Evolutionary conservation across 768 basidiomycete species (phyloP).

Genomic region (Pisolithus orientalis): DNA sequence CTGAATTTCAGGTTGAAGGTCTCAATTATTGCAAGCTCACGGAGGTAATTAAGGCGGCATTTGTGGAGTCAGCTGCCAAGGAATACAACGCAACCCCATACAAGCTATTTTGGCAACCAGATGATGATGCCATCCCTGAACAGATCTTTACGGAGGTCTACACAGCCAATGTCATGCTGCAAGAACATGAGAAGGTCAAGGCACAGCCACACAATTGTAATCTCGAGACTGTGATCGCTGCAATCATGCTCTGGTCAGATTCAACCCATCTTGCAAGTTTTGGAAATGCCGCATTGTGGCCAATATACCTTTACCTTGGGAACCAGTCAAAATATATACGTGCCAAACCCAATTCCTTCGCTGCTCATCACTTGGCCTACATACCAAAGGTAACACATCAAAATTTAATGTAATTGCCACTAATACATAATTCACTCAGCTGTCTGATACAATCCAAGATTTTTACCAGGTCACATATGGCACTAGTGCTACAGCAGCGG

Average conservation of each 20-base stretch:
- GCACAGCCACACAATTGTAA: background rate
- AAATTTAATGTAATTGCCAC: background rate
- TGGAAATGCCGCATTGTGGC: constrained; percentile 8
- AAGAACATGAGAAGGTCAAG: background rate
- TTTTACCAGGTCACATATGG: constrained; percentile 3
- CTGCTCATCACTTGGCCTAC: constrained; percentile 17
- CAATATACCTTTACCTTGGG: constrained; percentile 9
- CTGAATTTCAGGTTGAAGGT: background rate
- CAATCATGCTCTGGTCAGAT: constrained; percentile 20
- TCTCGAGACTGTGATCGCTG: constrained; percentile 10
- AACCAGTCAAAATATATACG: constrained; percentile 12
- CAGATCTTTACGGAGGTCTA: background rate
- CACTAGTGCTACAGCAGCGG: background rate
- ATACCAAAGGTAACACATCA: constrained; percentile 7
- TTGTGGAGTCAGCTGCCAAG: background rate
- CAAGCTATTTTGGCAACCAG: constrained; percentile 1
- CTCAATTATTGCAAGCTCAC: background rate
- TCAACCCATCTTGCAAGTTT: constrained; percentile 8
- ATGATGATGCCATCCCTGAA: background rate
- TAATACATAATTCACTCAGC: background rate
- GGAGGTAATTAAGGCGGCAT: background rate
- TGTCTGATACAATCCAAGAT: constrained; percentile 10
- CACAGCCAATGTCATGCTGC: background rate
- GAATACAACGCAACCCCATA: background rate
- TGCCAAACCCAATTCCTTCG: constrained; percentile 2